Percentiles rank a stretch among this genome's conserved stretches.
phyloP scores from a whole-genome alignment of 805 yeast genomes.

The Jamesozyma lodderae region DNA sequence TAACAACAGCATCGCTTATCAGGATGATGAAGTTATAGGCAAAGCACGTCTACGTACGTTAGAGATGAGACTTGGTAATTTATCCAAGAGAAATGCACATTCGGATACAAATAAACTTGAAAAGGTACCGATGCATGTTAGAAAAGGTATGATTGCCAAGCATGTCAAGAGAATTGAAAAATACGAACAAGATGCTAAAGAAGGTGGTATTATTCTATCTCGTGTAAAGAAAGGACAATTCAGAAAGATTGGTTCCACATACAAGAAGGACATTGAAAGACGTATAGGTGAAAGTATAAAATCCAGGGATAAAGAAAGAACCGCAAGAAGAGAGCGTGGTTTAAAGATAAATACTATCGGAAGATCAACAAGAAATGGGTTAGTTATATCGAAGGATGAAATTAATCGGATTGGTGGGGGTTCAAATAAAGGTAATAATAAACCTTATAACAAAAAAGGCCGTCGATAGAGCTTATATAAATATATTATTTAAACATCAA shows the following conservation, averaged over 20 bases:
- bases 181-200: conserved; percentile 69
- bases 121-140: conserved; percentile 80
- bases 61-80: conserved; percentile 44
- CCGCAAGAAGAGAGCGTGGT: conserved; percentile 59
- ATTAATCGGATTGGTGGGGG: conserved; percentile 32
- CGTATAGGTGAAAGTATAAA: conserved; percentile 45
- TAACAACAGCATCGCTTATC: conserved; percentile 29
- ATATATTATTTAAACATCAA: too few species aligned
- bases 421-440: not conserved
- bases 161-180: conserved; percentile 43
- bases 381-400: conserved; percentile 59
- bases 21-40: conserved; percentile 51
- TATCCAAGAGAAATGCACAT: conserved; percentile 41
- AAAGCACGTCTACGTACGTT: conserved; percentile 58
- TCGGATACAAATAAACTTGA: conserved; percentile 38
- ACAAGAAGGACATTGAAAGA: conserved; percentile 31
- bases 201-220: conserved; percentile 84
- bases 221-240: conserved; percentile 59
- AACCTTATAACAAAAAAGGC: conserved; percentile 1
- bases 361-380: conserved; percentile 66
- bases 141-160: conserved; percentile 71
- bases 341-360: conserved; percentile 72
- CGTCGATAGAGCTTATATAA: not conserved
- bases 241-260: conserved; percentile 45
- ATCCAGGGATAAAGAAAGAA: conserved; percentile 34